phyloP scores from a whole-genome alignment of 2,329 filamentous ascomycete genomes.

The Diplodia intermedia region DNA sequence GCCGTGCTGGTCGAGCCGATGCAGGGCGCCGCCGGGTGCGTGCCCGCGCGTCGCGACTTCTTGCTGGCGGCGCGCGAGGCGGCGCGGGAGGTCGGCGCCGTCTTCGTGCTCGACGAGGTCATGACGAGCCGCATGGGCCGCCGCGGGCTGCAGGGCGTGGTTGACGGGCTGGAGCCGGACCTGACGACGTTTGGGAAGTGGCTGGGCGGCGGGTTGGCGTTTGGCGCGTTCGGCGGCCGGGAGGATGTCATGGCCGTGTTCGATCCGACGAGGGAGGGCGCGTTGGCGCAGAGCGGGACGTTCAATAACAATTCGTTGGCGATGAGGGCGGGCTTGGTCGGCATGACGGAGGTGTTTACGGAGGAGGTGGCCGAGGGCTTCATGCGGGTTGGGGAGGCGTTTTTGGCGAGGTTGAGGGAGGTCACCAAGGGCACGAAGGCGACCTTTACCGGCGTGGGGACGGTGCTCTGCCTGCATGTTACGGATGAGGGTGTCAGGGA shows the following conservation, averaged over 20 bases:
- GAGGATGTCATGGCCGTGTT: slow-evolving; percentile 65
- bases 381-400: slow-evolving; percentile 43
- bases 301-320: slow-evolving; percentile 72
- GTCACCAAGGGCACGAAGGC: slow-evolving; percentile 45
- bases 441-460: slow-evolving; percentile 47
- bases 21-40: slow-evolving; percentile 68
- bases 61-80: slow-evolving; percentile 58
- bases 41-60: slow-evolving; percentile 60
- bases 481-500: slow-evolving; percentile 41
- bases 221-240: slow-evolving; percentile 71
- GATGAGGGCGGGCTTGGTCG: slow-evolving; percentile 62
- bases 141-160: slow-evolving; percentile 56
- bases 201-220: slow-evolving; percentile 69
- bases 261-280: slow-evolving; percentile 54
- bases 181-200: slow-evolving; percentile 71
- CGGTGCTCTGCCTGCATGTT: slow-evolving; percentile 49
- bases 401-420: slow-evolving; percentile 41
- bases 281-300: slow-evolving; percentile 65
- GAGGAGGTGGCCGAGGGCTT: slow-evolving; percentile 42
- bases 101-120: slow-evolving; percentile 75
- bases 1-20: slow-evolving; percentile 72
- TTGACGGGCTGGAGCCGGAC: slow-evolving; percentile 61
- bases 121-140: slow-evolving; percentile 68
- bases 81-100: slow-evolving; percentile 57
- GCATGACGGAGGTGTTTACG: slow-evolving; percentile 47